Base-by-base conservation (phyloP, 805 yeast species). In the Debaryomyces castellii region DNA sequence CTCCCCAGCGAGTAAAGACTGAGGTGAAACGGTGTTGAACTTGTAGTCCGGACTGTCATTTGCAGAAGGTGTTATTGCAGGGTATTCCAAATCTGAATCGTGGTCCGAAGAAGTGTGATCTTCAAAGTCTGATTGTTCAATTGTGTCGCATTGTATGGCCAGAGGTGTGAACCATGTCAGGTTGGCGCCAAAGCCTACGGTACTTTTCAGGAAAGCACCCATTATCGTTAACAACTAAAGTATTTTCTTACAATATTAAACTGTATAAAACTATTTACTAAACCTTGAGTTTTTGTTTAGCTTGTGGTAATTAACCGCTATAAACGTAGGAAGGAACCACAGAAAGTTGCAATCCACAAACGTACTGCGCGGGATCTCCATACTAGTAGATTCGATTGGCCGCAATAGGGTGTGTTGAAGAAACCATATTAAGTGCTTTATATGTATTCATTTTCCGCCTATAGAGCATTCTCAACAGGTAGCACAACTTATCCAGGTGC, bases 271-370 rank as follows among this genome's bases (percentile, higher is more conserved):
- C 16, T 14, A 14, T 14, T 8, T 30, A 30, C 16, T 7, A 14
- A 30, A 30, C 5, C 5, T 7, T 7, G 18, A 16, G 5, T 7
- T 30, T 30, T 30, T 14, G 34, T 30, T 30, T 30, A 4, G 11
- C 16, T 14, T 30, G 34, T 30, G 34, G 34, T 30, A 17, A 30
- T 30, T 30, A 30, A 30, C 34, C 34, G 34, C 34, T 30, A 30
- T 8, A 14, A 30, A 17, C 8, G 10, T 30, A 30, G 20, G 4
- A 14, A 30, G 34, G 5, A 8, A 9, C 16, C 40, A 25, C 40
- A 30, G 36, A 36, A 16, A 37, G 39, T 24, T 42, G 45, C 45
- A 42, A 42, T 37, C 27, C 35, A 23, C 37, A 37, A 20, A 25
- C 17, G 18, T 34, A 27, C 38, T 21, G 35, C 40, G 20, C 40